Percentiles rank a stretch among this genome's conserved stretches.
Conservation (phyloP, 2,329 filamentous ascomycete species). For the Huntiella bhutanensis region DNA sequence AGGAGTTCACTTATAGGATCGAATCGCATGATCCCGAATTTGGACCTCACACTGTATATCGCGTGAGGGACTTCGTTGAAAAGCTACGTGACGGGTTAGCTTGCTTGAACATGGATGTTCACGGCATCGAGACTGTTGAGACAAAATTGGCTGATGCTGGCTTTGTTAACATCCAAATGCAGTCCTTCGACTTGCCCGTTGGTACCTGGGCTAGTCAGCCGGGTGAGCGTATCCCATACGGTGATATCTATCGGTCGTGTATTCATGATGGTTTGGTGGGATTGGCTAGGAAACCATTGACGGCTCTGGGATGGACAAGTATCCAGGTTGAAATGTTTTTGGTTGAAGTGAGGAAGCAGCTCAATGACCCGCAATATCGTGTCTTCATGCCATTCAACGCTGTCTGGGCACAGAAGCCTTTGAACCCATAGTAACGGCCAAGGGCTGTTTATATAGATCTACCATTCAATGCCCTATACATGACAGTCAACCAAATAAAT, state of each 20-base stretch:
- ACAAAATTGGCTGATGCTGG: conserved; percentile 22
- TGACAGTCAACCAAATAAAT: too few species aligned
- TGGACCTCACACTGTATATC: conserved; percentile 22
- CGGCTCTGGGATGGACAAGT: conserved; percentile 22
- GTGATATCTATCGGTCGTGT: conserved; percentile 26
- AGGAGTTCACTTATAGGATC: conserved; percentile 25
- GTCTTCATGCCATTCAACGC: conserved; percentile 24
- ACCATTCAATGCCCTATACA: too few species aligned
- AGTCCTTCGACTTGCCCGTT: conserved; percentile 28
- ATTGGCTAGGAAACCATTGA: conserved; percentile 21
- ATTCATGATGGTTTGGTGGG: conserved; percentile 23
- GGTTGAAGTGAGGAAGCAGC: conserved; percentile 22
- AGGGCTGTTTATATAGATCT: too few species aligned
- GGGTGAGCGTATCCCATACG: conserved; percentile 24
- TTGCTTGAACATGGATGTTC: conserved; percentile 23
- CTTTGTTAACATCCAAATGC: conserved; percentile 23
- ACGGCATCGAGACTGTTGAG: conserved; percentile 21
- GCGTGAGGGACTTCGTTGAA: conserved; percentile 26
- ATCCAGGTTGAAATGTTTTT: conserved; percentile 26
- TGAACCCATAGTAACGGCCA: neutral
- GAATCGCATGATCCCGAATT: conserved; percentile 28
- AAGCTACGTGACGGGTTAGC: conserved; percentile 24
- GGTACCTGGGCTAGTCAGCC: conserved; percentile 27
- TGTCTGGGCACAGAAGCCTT: conserved; percentile 22
- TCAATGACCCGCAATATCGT: conserved; percentile 21